phyloP scores from a whole-genome alignment of 768 basidiomycete genomes.

The Astraeus odoratus region DNA sequence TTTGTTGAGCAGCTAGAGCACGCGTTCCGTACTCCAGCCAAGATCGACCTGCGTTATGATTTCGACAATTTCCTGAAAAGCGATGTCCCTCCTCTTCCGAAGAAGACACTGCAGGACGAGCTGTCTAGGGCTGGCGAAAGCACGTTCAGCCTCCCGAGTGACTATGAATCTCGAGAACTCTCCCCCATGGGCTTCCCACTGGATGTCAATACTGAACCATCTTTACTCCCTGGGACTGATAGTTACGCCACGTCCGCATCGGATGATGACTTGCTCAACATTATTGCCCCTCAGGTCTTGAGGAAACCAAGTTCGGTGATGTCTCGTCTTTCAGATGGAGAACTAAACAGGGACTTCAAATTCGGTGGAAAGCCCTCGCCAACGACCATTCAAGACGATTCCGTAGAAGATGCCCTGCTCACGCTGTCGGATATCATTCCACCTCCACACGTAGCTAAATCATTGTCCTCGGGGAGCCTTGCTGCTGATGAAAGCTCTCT shows the following conservation, averaged over 20 bases:
- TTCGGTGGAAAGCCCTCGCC: constrained; percentile 50
- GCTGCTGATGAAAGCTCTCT: constrained; percentile 46
- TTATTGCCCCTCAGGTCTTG: constrained; percentile 12
- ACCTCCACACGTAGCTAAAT: constrained; percentile 45
- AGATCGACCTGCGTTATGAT: constrained; percentile 49
- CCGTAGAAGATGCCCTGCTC: constrained; percentile 29
- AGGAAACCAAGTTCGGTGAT: constrained; percentile 26
- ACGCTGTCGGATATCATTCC: constrained; percentile 77
- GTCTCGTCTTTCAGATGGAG: constrained; percentile 52
- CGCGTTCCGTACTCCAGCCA: constrained; percentile 72
- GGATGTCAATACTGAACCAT: constrained; percentile 29
- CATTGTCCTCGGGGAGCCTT: constrained; percentile 39
- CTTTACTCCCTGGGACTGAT: constrained; percentile 34
- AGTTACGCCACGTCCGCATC: constrained; percentile 21
- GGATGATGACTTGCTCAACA: constrained; percentile 27
- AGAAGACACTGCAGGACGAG: constrained; percentile 22
- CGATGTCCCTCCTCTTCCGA: constrained; percentile 48
- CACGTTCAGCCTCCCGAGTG: constrained; percentile 15
- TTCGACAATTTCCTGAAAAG: constrained; percentile 32
- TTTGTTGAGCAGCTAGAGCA: constrained; percentile 80
- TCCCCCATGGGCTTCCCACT: constrained; percentile 13
- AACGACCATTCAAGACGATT: constrained; percentile 4
- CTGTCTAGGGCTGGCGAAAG: constrained; percentile 16
- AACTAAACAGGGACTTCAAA: constrained; percentile 65
- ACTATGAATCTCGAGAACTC: constrained; percentile 13